phyloP scores from a whole-genome alignment of 805 yeast species.

The Candida berthetii region DNA sequence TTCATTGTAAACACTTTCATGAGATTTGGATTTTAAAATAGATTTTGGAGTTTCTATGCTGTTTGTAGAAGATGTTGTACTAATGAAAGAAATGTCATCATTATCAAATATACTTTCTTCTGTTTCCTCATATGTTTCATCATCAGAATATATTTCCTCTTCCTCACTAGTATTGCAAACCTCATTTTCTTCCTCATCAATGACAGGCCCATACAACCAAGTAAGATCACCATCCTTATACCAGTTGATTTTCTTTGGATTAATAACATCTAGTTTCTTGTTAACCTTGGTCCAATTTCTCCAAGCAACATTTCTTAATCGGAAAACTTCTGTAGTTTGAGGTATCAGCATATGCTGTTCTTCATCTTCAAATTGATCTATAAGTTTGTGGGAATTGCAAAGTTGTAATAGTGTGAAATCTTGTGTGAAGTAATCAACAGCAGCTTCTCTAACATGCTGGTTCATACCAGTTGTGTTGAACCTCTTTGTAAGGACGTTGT shows the following conservation, averaged over 20 bases:
- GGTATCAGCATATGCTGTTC: constrained; percentile 11
- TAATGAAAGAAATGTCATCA: too few species aligned
- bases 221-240: constrained; percentile 91
- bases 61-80: too few species aligned
- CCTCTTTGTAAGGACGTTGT: constrained; percentile 12
- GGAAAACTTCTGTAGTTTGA: constrained; percentile 26
- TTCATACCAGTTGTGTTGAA: constrained; percentile 1
- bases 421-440: constrained; percentile 34
- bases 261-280: constrained; percentile 48
- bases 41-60: too few species aligned
- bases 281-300: constrained; percentile 90
- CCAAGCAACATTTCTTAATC: constrained; percentile 86
- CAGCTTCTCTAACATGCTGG: constrained; percentile 4
- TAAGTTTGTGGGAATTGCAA: constrained; percentile 34
- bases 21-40: too few species aligned
- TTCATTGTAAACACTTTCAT: too few species aligned
- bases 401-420: constrained; percentile 28
- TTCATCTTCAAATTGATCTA: constrained; percentile 5
- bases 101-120: too few species aligned
- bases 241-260: constrained; percentile 90
- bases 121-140: too few species aligned
- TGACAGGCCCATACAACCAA: constrained; percentile 87
- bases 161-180: too few species aligned
- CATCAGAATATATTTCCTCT: too few species aligned
- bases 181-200: not conserved